Base-by-base conservation (phyloP, 768 basidiomycete genomes). In the Suillus sp. region DNA sequence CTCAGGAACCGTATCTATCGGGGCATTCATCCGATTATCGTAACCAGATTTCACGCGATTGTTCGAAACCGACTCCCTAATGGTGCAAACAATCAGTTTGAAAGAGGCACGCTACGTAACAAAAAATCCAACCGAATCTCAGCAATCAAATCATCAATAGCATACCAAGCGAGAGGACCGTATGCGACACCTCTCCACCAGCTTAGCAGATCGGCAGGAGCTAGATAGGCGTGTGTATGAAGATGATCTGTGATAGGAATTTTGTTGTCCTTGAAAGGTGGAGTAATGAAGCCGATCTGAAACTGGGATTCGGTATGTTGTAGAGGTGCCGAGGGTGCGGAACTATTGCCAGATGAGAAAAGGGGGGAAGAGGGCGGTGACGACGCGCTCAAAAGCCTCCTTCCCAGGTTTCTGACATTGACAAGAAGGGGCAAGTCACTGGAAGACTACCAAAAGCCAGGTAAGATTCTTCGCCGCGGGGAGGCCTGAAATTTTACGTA, bases 31-130 rank as follows among this genome's bases (percentile, higher is more conserved):
- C 30, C 90, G 84, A 63, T 84, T 83, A 60, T 81, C 76, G 67
- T 90, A 84, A 25, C 90, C 91, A 8, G 91, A 92, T 72, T 92
- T 92, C 72, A 95, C 78, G 47, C 92, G 87, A 75, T 95, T 93
- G 71, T 93, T 95, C 16, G 90, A 87, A 3, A 88, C 86, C 22
- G 86, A 84, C 75, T 94, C 92, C 55, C 92, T 55, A 43, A 61
- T 38, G 10, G 61, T 53, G 45, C 40, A 54, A 38, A 48, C 7
- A 32, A 35, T 62, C 34, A 61, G 38, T 45, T 63, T 61, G 40
- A 45, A 65, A 60, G 45, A 59, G 37, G 42, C 53, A 50, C 37
- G 27, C 59, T 51, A 34, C 65, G 27, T 40, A 55, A 56, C 57
- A 25, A 34, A 62, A 57, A 38, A 50, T 74, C 81, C 54, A 67